These are phyloP conservation scores for Rutidosis leptorrhynchoides DNA, from an alignment of 129 eudicot species.

Conservation along the genomic window DNA sequence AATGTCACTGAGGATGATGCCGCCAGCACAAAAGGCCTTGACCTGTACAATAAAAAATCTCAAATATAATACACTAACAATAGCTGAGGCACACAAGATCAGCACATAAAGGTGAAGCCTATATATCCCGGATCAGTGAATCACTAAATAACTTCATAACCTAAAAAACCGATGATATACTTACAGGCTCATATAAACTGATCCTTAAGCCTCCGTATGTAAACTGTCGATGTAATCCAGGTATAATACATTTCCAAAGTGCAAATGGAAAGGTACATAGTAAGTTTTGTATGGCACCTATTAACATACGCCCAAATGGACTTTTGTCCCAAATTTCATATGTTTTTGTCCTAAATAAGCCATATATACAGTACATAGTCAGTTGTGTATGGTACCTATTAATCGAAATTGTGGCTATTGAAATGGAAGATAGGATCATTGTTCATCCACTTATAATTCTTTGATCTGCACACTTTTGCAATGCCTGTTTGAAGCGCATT, in stretches of 20 bases:
- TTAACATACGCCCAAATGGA: too few relatives aligned
- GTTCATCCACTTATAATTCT: too few relatives aligned
- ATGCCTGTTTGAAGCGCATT: too few relatives aligned
- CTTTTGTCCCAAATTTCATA: too few relatives aligned
- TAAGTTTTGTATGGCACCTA: too few relatives aligned
- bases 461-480: too few relatives aligned
- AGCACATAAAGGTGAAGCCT: slow-evolving; percentile 23
- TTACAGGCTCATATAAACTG: slow-evolving; percentile 84
- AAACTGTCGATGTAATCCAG: slow-evolving; percentile 92
- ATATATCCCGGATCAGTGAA: slow-evolving; percentile 26
- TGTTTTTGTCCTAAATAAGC: too few relatives aligned
- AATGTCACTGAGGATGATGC: slow-evolving; percentile 47
- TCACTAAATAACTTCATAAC: slow-evolving; percentile 19
- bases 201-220: slow-evolving; percentile 92
- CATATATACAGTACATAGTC: too few relatives aligned
- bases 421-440: too few relatives aligned
- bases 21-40: slow-evolving; percentile 66
- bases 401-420: too few relatives aligned
- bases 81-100: slow-evolving; percentile 14
- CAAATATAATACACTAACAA: slow-evolving; percentile 31
- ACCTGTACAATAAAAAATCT: slow-evolving; percentile 54
- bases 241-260: slow-evolving; percentile 94
- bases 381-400: too few relatives aligned
- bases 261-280: too few relatives aligned
- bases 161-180: slow-evolving; percentile 29